A percentile compares a stretch with the other conserved stretches of the same genome.
These are phyloP conservation scores for Fragaria nilgerrensis DNA, from an alignment of 306 rosid genomes.

Conservation along the genomic window DNA sequence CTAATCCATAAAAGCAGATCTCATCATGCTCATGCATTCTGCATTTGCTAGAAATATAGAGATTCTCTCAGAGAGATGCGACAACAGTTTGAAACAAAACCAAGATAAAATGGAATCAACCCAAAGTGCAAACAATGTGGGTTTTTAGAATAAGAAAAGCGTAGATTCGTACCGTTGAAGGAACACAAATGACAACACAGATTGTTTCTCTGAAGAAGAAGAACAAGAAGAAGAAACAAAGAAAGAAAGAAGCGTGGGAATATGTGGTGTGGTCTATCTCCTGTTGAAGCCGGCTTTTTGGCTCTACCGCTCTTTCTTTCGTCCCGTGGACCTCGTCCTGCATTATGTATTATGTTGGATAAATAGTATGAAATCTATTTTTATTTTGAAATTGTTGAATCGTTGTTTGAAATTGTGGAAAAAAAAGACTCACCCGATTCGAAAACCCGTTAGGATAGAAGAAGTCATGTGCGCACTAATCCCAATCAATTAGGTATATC, in stretches of 20 bases:
- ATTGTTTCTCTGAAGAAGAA: not conserved
- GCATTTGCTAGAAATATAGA: not conserved
- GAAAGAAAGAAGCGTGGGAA: not conserved
- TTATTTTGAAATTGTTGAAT: too few relatives aligned
- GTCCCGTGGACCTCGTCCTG: not conserved
- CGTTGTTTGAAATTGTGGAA: too few relatives aligned
- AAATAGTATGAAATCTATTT: too few relatives aligned
- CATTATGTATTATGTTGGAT: too few relatives aligned
- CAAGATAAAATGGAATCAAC: constrained; percentile 15
- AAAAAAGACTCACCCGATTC: too few relatives aligned
- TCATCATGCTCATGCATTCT: not conserved
- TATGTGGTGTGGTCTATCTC: not conserved
- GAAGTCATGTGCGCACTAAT: too few relatives aligned
- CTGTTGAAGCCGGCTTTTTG: not conserved
- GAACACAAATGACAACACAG: not conserved
- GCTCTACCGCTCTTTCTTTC: not conserved
- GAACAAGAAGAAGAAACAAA: not conserved
- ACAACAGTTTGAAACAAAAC: not conserved
- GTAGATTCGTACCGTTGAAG: not conserved
- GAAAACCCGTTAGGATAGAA: too few relatives aligned
- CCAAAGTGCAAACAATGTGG: not conserved
- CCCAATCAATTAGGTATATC: too few relatives aligned
- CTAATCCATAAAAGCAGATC: constrained; percentile 19
- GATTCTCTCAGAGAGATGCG: constrained; percentile 4
- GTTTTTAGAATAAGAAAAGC: not conserved